Evolutionary conservation across 192 early-diverging fungal genomes (phyloP), one percentile per base, ranked within the genome.

Genomic region (Piromyces sp.): DNA sequence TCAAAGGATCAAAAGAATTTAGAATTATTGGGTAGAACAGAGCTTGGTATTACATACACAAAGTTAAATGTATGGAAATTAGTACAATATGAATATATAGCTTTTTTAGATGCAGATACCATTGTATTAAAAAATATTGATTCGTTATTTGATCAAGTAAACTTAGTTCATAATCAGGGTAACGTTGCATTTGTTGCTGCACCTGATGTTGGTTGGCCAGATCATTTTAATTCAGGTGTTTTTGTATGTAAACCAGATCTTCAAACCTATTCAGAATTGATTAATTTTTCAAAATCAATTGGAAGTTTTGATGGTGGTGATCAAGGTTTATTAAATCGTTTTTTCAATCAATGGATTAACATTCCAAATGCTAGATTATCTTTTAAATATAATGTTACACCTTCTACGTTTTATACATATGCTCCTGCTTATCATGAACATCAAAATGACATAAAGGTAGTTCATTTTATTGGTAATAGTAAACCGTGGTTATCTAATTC

Each of bases 161-260:
- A 68, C 26, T 0, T n/a, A 1, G 51, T 68, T n/a, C 22, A 68
- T 68, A n/a, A 68, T 68, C 22, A 68, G 19, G 51, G 22, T 68
- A 19, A 68, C n/a, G 9, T 29, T 31, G 51, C 22, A 2, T 92
- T 97, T 86, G 93, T 94, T 2, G 96, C 97, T 9, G 90, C 95
- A 3, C 94, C 95, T 5, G 96, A 98, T 80, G 93, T 94, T n/a
- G 96, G 95, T 0, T 98, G 96, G 96, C 97, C 96, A 0, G 96
- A 98, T 84, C 16, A 68, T 68, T 98, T 98, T 88, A 98, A 98
- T 85, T 97, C 97, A 68, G 97, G 96, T 6, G 95, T 98, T 0
- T 93, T 98, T 89, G 93, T 93, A 51, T 86, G 88, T 26, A 85
- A 87, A 79, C 93, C 95, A 29, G 85, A 86, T 68, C 51, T 68